A percentile compares a stretch with the other conserved stretches of the same genome.
Evolutionary conservation across 306 rosid genomes (phyloP).

Genomic region (Arachis stenosperma): DNA sequence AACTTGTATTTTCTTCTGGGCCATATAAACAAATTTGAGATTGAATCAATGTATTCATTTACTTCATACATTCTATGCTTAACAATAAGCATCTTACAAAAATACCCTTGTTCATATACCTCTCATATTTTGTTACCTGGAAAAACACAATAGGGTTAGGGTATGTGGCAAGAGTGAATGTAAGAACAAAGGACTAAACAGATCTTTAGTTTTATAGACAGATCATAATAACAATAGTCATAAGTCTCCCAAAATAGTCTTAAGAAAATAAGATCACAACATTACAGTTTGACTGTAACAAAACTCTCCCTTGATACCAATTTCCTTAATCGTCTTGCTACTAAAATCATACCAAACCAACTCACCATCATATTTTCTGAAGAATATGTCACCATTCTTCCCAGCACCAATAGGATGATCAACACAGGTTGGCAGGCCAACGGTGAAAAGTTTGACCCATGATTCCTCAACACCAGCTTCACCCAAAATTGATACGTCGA

Average conservation of each 20-base stretch:
- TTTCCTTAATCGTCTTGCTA: conserved; percentile 31
- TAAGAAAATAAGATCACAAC: neutral
- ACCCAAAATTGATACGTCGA: conserved; percentile 15
- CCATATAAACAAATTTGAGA: too few species aligned
- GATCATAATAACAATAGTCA: neutral
- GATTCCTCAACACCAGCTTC: neutral
- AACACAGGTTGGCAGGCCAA: neutral
- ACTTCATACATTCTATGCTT: too few species aligned
- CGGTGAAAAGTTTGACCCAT: neutral
- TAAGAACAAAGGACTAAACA: neutral
- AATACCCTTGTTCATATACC: too few species aligned
- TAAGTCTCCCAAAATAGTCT: neutral
- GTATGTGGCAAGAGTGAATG: too few species aligned
- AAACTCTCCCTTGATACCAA: neutral
- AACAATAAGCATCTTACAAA: too few species aligned
- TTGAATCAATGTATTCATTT: too few species aligned
- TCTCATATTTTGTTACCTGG: too few species aligned
- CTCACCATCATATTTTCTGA: neutral
- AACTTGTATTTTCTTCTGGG: too few species aligned
- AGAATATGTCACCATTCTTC: conserved; percentile 20
- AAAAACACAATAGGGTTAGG: too few species aligned
- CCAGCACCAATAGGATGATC: neutral
- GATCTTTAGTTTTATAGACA: neutral
- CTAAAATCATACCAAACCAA: neutral
- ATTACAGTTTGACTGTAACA: neutral